Base-by-base conservation (phyloP, 345 rosid genomes). In the Camelina sativa region DNA sequence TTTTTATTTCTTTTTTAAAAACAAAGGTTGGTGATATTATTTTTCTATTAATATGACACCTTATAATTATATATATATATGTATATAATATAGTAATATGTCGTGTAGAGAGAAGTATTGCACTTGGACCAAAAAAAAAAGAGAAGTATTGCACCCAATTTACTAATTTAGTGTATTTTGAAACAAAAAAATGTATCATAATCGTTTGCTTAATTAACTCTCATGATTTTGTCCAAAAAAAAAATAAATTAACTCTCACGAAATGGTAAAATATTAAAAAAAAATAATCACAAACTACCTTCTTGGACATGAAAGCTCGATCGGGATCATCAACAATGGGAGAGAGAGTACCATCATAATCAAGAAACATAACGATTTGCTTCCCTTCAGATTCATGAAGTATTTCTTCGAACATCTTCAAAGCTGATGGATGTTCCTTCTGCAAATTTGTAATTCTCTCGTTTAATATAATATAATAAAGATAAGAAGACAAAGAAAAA, bases 271-370 rank as follows among this genome's bases (percentile, higher is more conserved):
- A 25, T 6, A 28, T 6, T 8, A 0, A 46, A 43, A 2, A 15
- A 43, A 2, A n/a, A 44, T n/a, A n/a, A n/a, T 3, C 47, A 38
- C 34, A 68, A 44, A 1, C 0, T 70, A 93, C 98, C 89, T 88
- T 87, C 20, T 51, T 80, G 34, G 97, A 81, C 92, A 93, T 91
- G 87, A 85, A 85, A 64, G 98, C 97, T 70, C 75, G 80, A 69
- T 93, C 98, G 22, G 98, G 98, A 74, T 93, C 92, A 72, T 82
- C 91, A 25, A 93, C 98, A 53, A 93, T 93, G 37, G 97, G 96
- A 4, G 97, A 87, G 16, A 93, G 91, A 7, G 98, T 93, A 11
- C 98, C 98, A 59, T 91, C 97, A 41, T 93, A 93, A 82, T 93
- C 97, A 32, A 93, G 81, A 50, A 93, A 91, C 97, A 93, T 89